These are phyloP conservation scores for Betula pendula DNA, from an alignment of 306 rosid genomes.

Conservation along the genomic window DNA sequence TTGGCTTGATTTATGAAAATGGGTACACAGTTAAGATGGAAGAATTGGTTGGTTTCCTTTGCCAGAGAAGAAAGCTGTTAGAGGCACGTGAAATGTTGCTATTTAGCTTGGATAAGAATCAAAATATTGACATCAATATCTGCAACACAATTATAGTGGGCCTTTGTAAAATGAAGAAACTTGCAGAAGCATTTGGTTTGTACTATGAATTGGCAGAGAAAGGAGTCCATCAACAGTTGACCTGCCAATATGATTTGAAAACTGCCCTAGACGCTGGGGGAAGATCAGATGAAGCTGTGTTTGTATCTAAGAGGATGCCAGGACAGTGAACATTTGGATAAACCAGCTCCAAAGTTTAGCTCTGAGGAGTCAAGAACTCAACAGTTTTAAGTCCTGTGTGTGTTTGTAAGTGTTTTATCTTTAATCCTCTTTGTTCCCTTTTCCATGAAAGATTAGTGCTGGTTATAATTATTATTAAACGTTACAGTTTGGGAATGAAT, in stretches of 20 bases:
- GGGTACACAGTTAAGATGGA: constrained; percentile 64
- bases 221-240: constrained; percentile 53
- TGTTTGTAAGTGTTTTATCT: background rate
- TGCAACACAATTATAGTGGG: constrained; percentile 48
- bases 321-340: constrained; percentile 12
- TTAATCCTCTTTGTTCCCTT: constrained; percentile 1
- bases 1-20: constrained; percentile 56
- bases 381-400: constrained; percentile 23
- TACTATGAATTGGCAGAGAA: constrained; percentile 64
- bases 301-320: constrained; percentile 60
- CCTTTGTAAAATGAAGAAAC: constrained; percentile 58
- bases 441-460: background rate
- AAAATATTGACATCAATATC: constrained; percentile 35
- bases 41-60: constrained; percentile 55
- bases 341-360: constrained; percentile 25
- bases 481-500: background rate
- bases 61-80: constrained; percentile 45
- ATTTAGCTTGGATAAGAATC: constrained; percentile 54
- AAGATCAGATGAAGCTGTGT: constrained; percentile 58
- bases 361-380: constrained; percentile 29
- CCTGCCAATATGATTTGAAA: constrained; percentile 49
- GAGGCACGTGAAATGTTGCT: constrained; percentile 64
- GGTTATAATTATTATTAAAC: background rate
- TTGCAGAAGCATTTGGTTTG: constrained; percentile 70
- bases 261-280: constrained; percentile 56